Conservation (phyloP, 306 rosid species). For the Cucurbita maxima region DNA sequence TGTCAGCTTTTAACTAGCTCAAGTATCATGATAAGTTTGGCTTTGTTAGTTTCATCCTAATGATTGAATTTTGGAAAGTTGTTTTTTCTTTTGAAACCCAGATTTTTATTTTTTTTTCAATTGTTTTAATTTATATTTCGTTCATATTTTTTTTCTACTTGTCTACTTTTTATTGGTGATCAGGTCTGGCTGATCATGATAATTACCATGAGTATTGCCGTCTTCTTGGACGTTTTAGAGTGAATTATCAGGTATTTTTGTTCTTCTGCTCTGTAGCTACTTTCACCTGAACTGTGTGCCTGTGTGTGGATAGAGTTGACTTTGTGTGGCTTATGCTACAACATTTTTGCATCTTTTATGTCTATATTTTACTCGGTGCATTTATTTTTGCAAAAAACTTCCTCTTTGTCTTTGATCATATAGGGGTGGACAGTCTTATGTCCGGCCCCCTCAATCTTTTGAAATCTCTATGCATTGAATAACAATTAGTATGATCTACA, state of each 20-base stretch:
- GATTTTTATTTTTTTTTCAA: background rate
- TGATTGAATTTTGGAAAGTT: background rate
- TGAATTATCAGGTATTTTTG: constrained; percentile 76
- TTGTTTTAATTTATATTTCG: background rate
- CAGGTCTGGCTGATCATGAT: constrained; percentile 97
- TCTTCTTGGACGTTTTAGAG: constrained; percentile 95
- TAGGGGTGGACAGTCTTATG: background rate
- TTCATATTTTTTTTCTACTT: background rate
- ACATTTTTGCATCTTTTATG: background rate
- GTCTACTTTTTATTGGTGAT: constrained; percentile 15
- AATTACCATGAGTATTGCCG: constrained; percentile 98
- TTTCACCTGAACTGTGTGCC: background rate
- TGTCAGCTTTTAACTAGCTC: background rate
- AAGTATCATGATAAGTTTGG: background rate
- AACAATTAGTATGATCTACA: no score
- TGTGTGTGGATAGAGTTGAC: background rate
- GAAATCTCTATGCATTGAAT: no score
- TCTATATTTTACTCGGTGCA: background rate
- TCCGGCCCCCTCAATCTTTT: no score
- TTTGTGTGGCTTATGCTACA: background rate
- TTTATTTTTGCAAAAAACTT: background rate
- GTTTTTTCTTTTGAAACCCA: background rate
- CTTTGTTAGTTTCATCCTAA: background rate
- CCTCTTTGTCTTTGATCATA: background rate
- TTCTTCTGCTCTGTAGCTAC: background rate